Base-by-base conservation (phyloP, 306 rosid species). In the Aeschynomene evenia region DNA sequence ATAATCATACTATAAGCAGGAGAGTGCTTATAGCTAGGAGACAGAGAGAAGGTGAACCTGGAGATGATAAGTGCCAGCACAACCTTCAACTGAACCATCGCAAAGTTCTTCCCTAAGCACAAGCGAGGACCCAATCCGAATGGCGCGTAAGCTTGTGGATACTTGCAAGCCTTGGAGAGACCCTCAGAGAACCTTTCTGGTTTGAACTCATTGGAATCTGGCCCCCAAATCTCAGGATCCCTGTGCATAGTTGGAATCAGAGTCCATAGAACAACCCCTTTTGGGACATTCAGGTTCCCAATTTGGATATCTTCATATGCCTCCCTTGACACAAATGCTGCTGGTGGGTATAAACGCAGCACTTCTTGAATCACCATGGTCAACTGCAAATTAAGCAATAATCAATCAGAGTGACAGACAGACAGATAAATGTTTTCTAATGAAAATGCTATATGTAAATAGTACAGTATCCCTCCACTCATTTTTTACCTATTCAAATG, bases 291-390 rank as follows among this genome's bases (percentile, higher is more conserved):
- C 0, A 94, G 63, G 82, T 77, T 73, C 24, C 99, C 97, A 1
- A 94, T 54, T 51, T 80, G 79, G 2, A 83, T 84, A 9, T 94
- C 95, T 26, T 75, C 88, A 2, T 88, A 82, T 53, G 97, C 89
- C 75, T 94, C 99, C 75, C 99, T 85, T 18, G 99, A 87, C 33
- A 94, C 99, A 43, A 94, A 90, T 4, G 97, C 92, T 7, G 89
- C 99, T 4, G 97, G 95, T 19, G 99, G 96, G 45, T 94, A 94
- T 46, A 94, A 68, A 13, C 99, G 96, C 36, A 94, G 21, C 52
- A 75, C 86, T 72, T 94, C 99, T 18, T 90, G 90, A 58, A 94
- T 82, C 85, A 94, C 99, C 89, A 88, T 87, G 0, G 77, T 71
- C 70, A 84, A 75, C 98, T 88, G 51, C 31, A 28, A 3, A 28